These are phyloP conservation scores for Pseudogymnoascus sp. DNA, from an alignment of 2,329 filamentous ascomycete genomes.

Conservation along the genomic window DNA sequence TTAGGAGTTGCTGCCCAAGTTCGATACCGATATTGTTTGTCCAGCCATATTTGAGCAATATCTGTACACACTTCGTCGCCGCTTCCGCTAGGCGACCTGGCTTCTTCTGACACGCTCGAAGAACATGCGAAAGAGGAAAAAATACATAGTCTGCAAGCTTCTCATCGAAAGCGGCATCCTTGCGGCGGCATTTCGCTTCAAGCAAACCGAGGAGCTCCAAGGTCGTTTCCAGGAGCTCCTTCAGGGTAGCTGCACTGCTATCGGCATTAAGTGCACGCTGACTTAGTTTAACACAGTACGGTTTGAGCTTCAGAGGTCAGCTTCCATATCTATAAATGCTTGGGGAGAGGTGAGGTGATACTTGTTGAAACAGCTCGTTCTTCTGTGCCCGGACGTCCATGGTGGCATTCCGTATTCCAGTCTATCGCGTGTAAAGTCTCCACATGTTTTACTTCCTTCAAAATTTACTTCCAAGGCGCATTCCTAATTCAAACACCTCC, in stretches of 20 bases:
- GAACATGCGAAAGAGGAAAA: conserved; percentile 82
- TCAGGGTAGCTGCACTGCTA: conserved; percentile 35
- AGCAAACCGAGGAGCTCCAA: conserved; percentile 41
- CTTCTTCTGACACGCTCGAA: conserved; percentile 66
- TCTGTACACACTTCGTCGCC: conserved; percentile 64
- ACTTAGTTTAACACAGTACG: conserved; percentile 53
- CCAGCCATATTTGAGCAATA: conserved; percentile 76
- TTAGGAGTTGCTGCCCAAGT: conserved; percentile 75
- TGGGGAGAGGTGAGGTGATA: background rate
- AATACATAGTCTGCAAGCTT: conserved; percentile 92
- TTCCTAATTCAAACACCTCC: background rate
- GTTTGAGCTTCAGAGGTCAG: conserved; percentile 46
- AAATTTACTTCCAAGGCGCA: conserved; percentile 56
- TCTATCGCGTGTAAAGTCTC: conserved; percentile 76
- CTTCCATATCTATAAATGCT: background rate
- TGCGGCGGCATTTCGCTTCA: conserved; percentile 32
- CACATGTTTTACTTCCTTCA: conserved; percentile 75
- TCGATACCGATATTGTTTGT: conserved; percentile 59
- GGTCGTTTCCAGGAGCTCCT: conserved; percentile 40
- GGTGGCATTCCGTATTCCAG: conserved; percentile 40
- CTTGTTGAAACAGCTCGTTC: conserved; percentile 12
- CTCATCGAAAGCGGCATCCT: conserved; percentile 56
- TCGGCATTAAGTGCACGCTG: conserved; percentile 45
- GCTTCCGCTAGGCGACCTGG: conserved; percentile 67
- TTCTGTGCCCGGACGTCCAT: conserved; percentile 9